These are phyloP conservation scores for Suhomyces ambrosiae DNA, from an alignment of 1,139 yeast genomes.

Conservation along the genomic window DNA sequence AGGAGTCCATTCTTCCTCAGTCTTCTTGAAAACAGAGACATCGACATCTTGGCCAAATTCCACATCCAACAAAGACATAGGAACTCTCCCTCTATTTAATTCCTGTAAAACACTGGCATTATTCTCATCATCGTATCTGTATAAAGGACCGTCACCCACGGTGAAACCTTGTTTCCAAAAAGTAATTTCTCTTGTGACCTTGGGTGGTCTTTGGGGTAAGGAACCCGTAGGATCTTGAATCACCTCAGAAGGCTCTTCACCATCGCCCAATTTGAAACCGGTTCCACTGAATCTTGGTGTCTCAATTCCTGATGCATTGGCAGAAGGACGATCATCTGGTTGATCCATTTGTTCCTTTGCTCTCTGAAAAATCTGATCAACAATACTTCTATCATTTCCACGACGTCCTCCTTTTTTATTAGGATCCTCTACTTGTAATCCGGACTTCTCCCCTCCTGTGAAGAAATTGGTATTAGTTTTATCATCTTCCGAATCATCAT, in stretches of 20 bases:
- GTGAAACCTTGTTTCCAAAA: constrained; percentile 98
- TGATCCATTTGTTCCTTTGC: constrained; percentile 47
- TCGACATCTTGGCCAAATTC: constrained; percentile 95
- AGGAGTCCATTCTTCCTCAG: constrained; percentile 79
- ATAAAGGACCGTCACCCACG: constrained; percentile 86
- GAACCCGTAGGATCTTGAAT: constrained; percentile 34
- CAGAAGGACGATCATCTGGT: constrained; percentile 49
- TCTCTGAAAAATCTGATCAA: constrained; percentile 48
- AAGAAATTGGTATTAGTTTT: constrained; percentile 75
- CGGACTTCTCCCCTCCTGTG: constrained; percentile 96
- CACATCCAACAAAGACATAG: constrained; percentile 79
- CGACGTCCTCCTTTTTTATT: constrained; percentile 46
- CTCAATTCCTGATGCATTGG: constrained; percentile 21
- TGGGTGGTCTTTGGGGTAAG: constrained; percentile 39
- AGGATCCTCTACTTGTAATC: constrained; percentile 91
- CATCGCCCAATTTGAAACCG: constrained; percentile 80
- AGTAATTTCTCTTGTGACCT: constrained; percentile 74
- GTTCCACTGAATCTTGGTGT: constrained; percentile 56
- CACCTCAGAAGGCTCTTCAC: constrained; percentile 48
- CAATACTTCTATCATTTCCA: constrained; percentile 39
- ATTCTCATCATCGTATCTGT: constrained; percentile 87
- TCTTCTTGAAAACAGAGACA: constrained; percentile 76
- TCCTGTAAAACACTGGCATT: constrained; percentile 77
- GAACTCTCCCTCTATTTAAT: constrained; percentile 89
- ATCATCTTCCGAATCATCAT: constrained; percentile 60